A percentile compares a stretch with the other conserved stretches of the same genome.
Evolutionary conservation across 805 yeast species (phyloP).

Genomic region (Cyberlindnera samutprakarnensis): DNA sequence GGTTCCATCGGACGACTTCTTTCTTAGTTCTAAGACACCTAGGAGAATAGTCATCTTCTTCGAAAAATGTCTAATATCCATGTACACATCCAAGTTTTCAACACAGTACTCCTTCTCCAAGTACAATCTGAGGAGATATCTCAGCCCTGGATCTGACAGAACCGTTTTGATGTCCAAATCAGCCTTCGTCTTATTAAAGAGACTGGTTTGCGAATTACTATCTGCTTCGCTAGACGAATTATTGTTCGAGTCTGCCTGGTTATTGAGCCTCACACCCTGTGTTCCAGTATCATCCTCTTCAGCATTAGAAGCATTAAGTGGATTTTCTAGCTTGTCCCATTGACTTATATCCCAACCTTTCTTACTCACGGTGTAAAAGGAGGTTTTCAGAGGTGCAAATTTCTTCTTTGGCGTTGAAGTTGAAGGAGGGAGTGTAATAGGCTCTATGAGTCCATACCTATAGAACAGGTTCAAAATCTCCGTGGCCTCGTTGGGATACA

Average conservation of each 20-base stretch:
- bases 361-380: conserved; percentile 36
- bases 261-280: conserved; percentile 12
- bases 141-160: conserved; percentile 68
- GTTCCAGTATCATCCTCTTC: conserved; percentile 11
- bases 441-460: conserved; percentile 38
- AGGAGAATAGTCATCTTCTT: conserved; percentile 37
- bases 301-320: conserved; percentile 10
- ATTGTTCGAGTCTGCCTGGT: conserved; percentile 8
- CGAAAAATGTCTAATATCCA: conserved; percentile 47
- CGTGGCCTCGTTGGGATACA: conserved; percentile 44
- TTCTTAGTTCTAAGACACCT: conserved; percentile 28
- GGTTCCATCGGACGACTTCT: conserved; percentile 6
- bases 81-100: conserved; percentile 71
- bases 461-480: conserved; percentile 45
- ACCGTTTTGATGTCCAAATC: conserved; percentile 29
- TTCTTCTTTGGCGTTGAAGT: conserved; percentile 21
- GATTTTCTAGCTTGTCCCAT: conserved; percentile 23
- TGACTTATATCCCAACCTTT: conserved; percentile 33
- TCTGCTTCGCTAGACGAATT: conserved; percentile 15
- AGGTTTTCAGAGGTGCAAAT: conserved; percentile 29
- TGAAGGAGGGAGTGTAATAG: conserved; percentile 33
- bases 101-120: conserved; percentile 56
- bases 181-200: background rate
- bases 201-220: background rate
- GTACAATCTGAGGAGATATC: conserved; percentile 60